Conservation (phyloP, 176 grass and related monocot genomes). For the Aegilops sharonensis region DNA sequence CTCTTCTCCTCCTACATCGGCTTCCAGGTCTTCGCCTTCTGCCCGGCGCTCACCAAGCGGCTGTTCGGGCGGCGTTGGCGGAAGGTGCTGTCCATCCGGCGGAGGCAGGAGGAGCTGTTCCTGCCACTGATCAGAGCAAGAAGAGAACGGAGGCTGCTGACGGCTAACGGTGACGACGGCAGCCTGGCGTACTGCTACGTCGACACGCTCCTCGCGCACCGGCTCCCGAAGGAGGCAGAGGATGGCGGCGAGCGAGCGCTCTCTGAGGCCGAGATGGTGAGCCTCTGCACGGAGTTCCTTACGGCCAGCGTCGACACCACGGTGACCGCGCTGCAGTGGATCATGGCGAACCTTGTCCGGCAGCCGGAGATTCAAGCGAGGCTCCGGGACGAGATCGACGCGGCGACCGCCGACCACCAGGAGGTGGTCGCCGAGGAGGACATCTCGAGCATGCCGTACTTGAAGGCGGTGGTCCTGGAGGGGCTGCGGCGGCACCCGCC, state of each 20-base stretch:
- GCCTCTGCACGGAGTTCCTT: constrained; percentile 41
- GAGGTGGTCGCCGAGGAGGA: background rate
- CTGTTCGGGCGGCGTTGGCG: constrained; percentile 43
- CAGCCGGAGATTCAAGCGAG: constrained; percentile 14
- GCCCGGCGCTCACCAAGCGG: constrained; percentile 38
- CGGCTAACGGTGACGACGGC: background rate
- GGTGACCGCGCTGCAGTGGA: constrained; percentile 41
- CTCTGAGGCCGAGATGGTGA: constrained; percentile 34
- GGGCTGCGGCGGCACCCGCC: constrained; percentile 40
- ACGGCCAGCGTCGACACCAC: constrained; percentile 39
- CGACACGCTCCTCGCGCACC: constrained; percentile 18
- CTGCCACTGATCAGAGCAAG: constrained; percentile 39
- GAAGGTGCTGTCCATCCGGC: constrained; percentile 27
- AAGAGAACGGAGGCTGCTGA: background rate
- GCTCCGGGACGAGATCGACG: constrained; percentile 17
- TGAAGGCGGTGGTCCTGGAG: constrained; percentile 48
- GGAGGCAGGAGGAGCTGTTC: constrained; percentile 37
- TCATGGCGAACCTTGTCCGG: constrained; percentile 30
- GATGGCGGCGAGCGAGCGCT: background rate
- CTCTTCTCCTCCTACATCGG: constrained; percentile 23
- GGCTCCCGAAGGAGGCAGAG: background rate
- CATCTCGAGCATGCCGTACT: constrained; percentile 4
- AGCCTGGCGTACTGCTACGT: background rate
- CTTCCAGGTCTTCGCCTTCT: constrained; percentile 47
- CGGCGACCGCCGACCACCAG: background rate